Evolutionary conservation across 352 stramenopile species (phyloP), one percentile per base, ranked within the genome.

Genomic region (Phytophthora ohioensis): DNA sequence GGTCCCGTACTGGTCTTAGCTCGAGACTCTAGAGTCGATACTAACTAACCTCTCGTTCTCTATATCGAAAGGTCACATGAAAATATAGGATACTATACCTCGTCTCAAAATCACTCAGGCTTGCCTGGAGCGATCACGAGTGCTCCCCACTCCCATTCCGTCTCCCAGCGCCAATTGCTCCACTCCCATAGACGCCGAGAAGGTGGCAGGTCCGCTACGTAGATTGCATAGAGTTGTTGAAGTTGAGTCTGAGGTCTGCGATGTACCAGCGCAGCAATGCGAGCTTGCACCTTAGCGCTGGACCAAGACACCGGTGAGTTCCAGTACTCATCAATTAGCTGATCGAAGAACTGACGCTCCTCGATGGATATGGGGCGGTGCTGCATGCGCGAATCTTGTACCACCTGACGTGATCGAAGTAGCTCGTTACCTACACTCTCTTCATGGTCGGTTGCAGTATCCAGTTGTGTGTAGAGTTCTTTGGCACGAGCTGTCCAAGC

Each of bases 321-420:
- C 87, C 87, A 94, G 56, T 84, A 90, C 54, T 92, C 80, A 15
- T 89, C 78, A 3, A 91, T 61, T 5, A 94, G 69, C 42, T 84
- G 56, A 21, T 82, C 75, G 63, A 92, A 92, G 12, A 91, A 46
- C 17, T 70, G 57, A 1, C 48, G 32, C 52, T 94, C 87, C 15
- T 64, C 55, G 0, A 71, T 53, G 1, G 57, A 78, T 12, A 78
- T 67, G 3, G 87, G 83, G 3, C 68, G 63, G 15, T 81, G 70
- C n/a, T 83, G 71, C 31, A 80, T 73, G 17, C 78, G 73, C 7
- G 73, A 66, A 21, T 84, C 64, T 57, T 91, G 84, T 32, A 73
- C 57, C 9, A 70, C 62, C 64, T 88, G 74, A 15, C 71, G 75
- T 31, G 75, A 45, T 4, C 73, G 71, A 7, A 94, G 48, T 15